These are phyloP conservation scores for Chrysochromulina parva DNA, from an alignment of 78 protist species.

Conservation along the genomic window DNA sequence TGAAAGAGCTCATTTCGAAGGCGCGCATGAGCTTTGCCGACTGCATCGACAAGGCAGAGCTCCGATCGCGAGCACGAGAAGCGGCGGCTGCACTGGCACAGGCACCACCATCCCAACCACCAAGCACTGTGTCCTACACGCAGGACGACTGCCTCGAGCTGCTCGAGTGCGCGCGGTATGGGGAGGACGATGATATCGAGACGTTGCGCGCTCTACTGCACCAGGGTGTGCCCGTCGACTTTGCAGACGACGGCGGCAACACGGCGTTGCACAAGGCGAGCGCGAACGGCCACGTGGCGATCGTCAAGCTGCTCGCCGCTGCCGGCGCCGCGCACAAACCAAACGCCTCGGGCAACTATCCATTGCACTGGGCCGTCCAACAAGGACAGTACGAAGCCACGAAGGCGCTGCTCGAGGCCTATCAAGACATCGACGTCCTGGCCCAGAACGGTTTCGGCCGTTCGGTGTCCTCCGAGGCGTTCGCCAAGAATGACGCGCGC, in stretches of 20 bases:
- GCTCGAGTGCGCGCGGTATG: neutral
- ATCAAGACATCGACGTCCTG: neutral
- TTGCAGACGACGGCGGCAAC: neutral
- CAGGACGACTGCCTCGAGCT: neutral
- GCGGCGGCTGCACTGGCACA: too few relatives aligned
- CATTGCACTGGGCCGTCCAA: slow-evolving; percentile 46
- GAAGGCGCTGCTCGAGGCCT: neutral
- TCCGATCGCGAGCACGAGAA: too few relatives aligned
- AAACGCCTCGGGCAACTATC: slow-evolving; percentile 9
- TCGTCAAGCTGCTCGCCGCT: neutral
- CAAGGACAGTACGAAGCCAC: neutral
- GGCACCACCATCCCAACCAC: too few relatives aligned
- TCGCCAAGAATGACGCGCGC: neutral
- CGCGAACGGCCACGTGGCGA: slow-evolving; percentile 26
- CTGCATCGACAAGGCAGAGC: too few relatives aligned
- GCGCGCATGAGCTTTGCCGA: too few relatives aligned
- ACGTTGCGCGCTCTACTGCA: neutral
- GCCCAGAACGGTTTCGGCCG: neutral
- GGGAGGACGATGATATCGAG: neutral
- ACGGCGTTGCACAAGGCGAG: slow-evolving; percentile 27
- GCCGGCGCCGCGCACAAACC: neutral
- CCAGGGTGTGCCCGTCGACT: neutral
- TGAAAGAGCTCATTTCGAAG: too few relatives aligned
- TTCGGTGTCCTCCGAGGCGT: neutral
- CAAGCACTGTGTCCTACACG: too few relatives aligned